These are phyloP conservation scores for Nothomitra cinnamomea DNA, from an alignment of 2,329 filamentous ascomycete species.

Conservation along the genomic window DNA sequence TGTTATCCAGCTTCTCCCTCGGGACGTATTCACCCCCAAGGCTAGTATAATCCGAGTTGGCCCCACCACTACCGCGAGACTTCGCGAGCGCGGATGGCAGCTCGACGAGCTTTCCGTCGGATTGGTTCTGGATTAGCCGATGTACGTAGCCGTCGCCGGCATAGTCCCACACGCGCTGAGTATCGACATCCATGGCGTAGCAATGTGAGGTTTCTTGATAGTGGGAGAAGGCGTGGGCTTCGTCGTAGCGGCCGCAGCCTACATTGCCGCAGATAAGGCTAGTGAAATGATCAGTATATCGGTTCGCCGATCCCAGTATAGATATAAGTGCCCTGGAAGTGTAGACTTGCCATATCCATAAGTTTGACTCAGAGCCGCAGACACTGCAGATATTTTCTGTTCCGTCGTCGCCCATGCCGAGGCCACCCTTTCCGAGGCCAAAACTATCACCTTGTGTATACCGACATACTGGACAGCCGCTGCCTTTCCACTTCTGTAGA, in stretches of 20 bases:
- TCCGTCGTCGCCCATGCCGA: conserved; percentile 32
- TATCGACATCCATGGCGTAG: conserved; percentile 82
- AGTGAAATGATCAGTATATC: conserved; percentile 1
- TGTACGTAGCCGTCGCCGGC: conserved; percentile 92
- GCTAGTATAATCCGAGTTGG: conserved; percentile 21
- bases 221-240: conserved; percentile 82
- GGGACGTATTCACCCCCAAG: conserved; percentile 50
- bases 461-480: conserved; percentile 84
- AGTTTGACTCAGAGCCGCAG: conserved; percentile 63
- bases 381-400: conserved; percentile 58
- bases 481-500: conserved; percentile 88
- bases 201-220: conserved; percentile 81
- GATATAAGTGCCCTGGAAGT: too few species aligned
- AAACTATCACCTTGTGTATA: conserved; percentile 52
- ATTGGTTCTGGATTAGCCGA: conserved; percentile 82
- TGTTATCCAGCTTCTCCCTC: conserved; percentile 51
- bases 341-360: conserved; percentile 58
- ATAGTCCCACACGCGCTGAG: conserved; percentile 97
- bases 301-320: too few species aligned
- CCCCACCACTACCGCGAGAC: conserved; percentile 6
- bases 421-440: conserved; percentile 22
- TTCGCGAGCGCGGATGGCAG: conserved; percentile 41
- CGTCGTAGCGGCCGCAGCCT: conserved; percentile 87
- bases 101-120: conserved; percentile 82
- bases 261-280: conserved; percentile 73